Base-by-base conservation (phyloP, 108 stramenopile genomes). In the Mayamaea pseudoterrestris region DNA sequence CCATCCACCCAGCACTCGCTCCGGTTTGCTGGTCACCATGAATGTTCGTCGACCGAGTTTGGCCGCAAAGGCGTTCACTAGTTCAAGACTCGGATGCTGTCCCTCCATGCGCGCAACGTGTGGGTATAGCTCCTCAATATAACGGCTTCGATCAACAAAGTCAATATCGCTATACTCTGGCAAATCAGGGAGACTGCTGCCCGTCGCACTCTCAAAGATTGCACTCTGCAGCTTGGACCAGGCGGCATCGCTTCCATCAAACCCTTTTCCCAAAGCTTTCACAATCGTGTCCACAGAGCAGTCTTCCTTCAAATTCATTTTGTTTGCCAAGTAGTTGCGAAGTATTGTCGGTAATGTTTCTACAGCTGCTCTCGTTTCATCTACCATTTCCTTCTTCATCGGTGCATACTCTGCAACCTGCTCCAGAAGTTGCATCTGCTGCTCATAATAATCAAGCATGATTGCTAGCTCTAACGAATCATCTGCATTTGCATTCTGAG, bases 1-100 rank as follows among this genome's bases (percentile, higher is more conserved):
- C 39, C 65, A 84, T 39, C 82, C 82, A 24, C 82, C 82, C 13
- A 71, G 55, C 25, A 84, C 66, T 20, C 54, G 34, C 46, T 80
- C 73, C 3, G 76, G 82, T 48, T 84, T 80, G 23, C 68, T 59
- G 20, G 59, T 60, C 3, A 76, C 75, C 59, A 69, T 73, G 27
- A 75, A 84, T 37, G 63, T 17, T 5, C 12, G 37, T 8, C 18
- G 37, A 14, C 18, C 37, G 18, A 39, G 3, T 39, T 20, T 14
- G 4, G 3, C 18, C 66, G 62, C 24, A 32, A 50, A 58, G 57
- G 51, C 8, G 9, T 63, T 55, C 2, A 74, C 58, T 40, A 75
- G 70, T 34, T 74, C 73, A n/a, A 53, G 44, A 9, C 67, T 53
- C 21, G 72, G 72, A 25, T 41, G 47, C 2, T 51, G 27, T 0